Percentiles rank a stretch among this genome's conserved stretches.
Evolutionary conservation across 768 basidiomycete species (phyloP).

Genomic region (Sistotremastrum niveocremeum): DNA sequence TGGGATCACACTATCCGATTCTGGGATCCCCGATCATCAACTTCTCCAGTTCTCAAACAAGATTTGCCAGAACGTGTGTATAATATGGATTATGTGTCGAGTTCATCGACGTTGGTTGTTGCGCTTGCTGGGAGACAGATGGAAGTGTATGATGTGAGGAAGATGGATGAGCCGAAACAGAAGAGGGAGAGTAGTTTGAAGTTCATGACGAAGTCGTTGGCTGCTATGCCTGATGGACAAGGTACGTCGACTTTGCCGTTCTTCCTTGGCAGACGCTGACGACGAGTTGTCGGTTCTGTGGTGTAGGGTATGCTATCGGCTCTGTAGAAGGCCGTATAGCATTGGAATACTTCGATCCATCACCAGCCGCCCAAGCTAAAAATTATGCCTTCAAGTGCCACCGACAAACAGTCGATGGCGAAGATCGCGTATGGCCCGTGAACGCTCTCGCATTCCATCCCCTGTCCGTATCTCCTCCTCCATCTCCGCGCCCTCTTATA

Average conservation of each 20-base stretch:
- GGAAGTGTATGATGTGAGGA: conserved; percentile 77
- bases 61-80: conserved; percentile 77
- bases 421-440: conserved; percentile 95
- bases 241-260: conserved; percentile 30
- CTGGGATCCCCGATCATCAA: conserved; percentile 66
- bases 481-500: neutral
- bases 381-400: conserved; percentile 98
- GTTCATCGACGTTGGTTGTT: conserved; percentile 57
- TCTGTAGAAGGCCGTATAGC: conserved; percentile 95
- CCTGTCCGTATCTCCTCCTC: conserved; percentile 28
- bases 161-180: conserved; percentile 62
- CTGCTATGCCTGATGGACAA: conserved; percentile 87
- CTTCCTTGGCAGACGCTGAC: neutral
- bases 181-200: conserved; percentile 87
- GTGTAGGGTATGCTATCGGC: conserved; percentile 75
- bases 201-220: conserved; percentile 85
- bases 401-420: conserved; percentile 75
- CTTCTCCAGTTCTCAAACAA: conserved; percentile 44
- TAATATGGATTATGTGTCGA: conserved; percentile 61
- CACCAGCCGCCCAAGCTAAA: conserved; percentile 60
- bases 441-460: conserved; percentile 94
- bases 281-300: neutral
- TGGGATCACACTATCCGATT: conserved; percentile 86
- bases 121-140: conserved; percentile 88
- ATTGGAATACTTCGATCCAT: conserved; percentile 91